These are phyloP conservation scores for Fusarium cicatricum DNA, from an alignment of 2,329 filamentous ascomycete species.

Conservation along the genomic window DNA sequence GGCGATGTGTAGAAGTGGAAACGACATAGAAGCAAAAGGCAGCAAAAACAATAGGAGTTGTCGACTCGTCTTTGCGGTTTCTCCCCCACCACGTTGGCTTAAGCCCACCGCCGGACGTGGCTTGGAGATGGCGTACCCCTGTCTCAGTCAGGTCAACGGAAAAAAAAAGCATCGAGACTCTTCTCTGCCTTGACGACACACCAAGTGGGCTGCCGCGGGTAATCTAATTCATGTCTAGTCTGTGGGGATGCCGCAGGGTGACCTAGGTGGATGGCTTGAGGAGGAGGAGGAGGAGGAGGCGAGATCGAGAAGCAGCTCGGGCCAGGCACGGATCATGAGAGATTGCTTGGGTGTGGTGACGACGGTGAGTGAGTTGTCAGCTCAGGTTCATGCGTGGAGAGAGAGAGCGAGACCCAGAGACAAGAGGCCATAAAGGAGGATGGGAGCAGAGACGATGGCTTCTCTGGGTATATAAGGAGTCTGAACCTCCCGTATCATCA, in stretches of 20 bases:
- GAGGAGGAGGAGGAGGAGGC: neutral
- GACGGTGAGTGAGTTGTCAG: slow-evolving; percentile 10
- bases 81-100: too few species aligned
- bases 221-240: neutral
- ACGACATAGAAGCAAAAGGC: too few species aligned
- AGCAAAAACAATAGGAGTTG: too few species aligned
- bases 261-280: neutral
- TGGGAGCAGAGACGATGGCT: neutral
- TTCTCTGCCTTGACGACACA: too few species aligned
- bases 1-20: too few species aligned
- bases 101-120: too few species aligned
- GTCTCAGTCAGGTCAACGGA: too few species aligned
- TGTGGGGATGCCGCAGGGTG: neutral
- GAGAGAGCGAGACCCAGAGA: neutral
- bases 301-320: neutral
- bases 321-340: neutral
- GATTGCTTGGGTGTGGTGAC: neutral
- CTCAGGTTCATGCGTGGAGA: slow-evolving; percentile 1
- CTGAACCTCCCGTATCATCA: slow-evolving; percentile 10
- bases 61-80: too few species aligned
- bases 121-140: too few species aligned
- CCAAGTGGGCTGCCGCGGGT: neutral
- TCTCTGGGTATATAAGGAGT: slow-evolving; percentile 24
- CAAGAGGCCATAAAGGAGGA: too few species aligned
- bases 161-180: neutral